phyloP scores from a whole-genome alignment of 129 eudicot species.

The Solidago caesia region DNA sequence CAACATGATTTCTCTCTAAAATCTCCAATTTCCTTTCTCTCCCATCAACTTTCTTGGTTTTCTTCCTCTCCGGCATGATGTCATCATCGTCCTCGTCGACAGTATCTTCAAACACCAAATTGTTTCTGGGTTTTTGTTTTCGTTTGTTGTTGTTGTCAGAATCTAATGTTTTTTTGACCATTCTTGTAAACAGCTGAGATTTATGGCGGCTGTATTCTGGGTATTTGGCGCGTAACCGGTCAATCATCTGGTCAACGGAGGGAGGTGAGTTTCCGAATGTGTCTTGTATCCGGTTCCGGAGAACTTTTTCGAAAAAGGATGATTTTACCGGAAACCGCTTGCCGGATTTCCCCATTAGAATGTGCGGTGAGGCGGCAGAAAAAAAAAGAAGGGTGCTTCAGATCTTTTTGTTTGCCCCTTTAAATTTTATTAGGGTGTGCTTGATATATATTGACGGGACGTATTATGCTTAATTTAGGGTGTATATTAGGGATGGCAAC shows the following conservation, averaged over 20 bases:
- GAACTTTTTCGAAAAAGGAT: slow-evolving; percentile 32
- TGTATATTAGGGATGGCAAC: no score
- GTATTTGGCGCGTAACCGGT: slow-evolving; percentile 47
- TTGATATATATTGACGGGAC: no score
- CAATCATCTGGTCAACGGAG: slow-evolving; percentile 44
- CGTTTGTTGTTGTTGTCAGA: slow-evolving; percentile 2
- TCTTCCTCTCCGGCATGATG: slow-evolving; percentile 35
- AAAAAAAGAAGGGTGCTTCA: no score
- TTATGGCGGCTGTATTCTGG: slow-evolving; percentile 56
- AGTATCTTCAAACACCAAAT: not conserved
- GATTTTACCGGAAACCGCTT: slow-evolving; percentile 21
- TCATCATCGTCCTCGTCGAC: slow-evolving; percentile 9
- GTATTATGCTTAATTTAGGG: no score
- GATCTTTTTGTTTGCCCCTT: no score
- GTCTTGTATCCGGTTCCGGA: slow-evolving; percentile 53
- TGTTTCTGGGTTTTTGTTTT: not conserved
- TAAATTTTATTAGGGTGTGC: no score
- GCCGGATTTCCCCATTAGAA: slow-evolving; percentile 18
- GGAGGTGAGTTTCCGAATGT: slow-evolving; percentile 32
- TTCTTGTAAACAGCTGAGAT: slow-evolving; percentile 44
- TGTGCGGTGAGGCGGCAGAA: not conserved
- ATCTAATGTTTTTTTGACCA: slow-evolving; percentile 38
- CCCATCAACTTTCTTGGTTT: slow-evolving; percentile 28
- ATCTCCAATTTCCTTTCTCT: slow-evolving; percentile 45
- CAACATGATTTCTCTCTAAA: slow-evolving; percentile 38